These are phyloP conservation scores for Phaeotremella fagi DNA, from an alignment of 768 basidiomycete genomes.

Conservation along the genomic window DNA sequence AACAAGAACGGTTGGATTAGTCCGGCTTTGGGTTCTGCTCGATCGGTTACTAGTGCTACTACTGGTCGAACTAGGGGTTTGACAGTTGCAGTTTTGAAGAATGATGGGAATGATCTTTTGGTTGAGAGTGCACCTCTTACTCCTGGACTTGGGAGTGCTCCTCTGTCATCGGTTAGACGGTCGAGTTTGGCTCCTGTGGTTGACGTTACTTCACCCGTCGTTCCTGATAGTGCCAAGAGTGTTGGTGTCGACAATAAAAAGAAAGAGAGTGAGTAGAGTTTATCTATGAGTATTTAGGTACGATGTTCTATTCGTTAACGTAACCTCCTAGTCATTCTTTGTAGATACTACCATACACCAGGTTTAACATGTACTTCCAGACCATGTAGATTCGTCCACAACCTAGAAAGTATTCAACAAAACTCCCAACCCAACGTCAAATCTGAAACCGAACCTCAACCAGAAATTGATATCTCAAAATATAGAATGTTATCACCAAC, in stretches of 20 bases:
- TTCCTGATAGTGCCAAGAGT: slow-evolving; percentile 9
- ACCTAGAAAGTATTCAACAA: slow-evolving; percentile 15
- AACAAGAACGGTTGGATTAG: slow-evolving; percentile 28
- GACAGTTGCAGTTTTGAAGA: slow-evolving; percentile 32
- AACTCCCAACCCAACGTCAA: neutral
- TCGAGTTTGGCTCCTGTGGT: slow-evolving; percentile 1
- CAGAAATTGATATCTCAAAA: neutral
- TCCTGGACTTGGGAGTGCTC: slow-evolving; percentile 13
- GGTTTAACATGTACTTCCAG: slow-evolving; percentile 46
- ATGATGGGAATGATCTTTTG: slow-evolving; percentile 21
- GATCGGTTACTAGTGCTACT: slow-evolving; percentile 5
- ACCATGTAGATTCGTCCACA: slow-evolving; percentile 48
- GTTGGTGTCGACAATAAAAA: slow-evolving; percentile 2
- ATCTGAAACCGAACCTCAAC: too few relatives aligned
- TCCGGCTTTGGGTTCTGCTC: slow-evolving; percentile 17
- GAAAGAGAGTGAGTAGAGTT: slow-evolving; percentile 20
- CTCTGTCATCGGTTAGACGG: neutral
- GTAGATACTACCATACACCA: slow-evolving; percentile 46
- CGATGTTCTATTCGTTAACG: neutral
- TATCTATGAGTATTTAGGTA: neutral
- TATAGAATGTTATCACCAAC: slow-evolving; percentile 12
- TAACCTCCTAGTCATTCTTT: slow-evolving; percentile 40
- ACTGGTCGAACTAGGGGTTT: slow-evolving; percentile 27
- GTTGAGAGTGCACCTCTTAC: slow-evolving; percentile 17
- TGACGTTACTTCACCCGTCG: neutral